Evolutionary conservation across 2,329 filamentous ascomycete species (phyloP).

Genomic region (Conoideocrella luteorostrata): DNA sequence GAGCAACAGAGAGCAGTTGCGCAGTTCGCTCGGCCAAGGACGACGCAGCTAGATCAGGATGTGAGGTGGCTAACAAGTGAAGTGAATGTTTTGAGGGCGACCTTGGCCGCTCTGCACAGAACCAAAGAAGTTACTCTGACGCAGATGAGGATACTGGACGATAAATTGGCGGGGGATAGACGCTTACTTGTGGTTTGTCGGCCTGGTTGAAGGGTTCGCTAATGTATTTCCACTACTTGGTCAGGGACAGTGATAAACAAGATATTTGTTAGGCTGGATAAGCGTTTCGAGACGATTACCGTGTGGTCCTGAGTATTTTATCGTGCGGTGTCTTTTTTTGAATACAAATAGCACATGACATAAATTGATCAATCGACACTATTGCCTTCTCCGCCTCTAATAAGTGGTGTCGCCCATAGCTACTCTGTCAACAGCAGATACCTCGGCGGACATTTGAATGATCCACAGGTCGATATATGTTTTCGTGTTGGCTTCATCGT

Average conservation of each 20-base stretch:
- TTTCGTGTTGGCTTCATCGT: slow-evolving; percentile 53
- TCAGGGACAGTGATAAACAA: neutral
- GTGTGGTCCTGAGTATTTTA: no score
- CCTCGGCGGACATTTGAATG: slow-evolving; percentile 86
- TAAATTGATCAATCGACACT: no score
- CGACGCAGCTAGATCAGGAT: slow-evolving; percentile 1
- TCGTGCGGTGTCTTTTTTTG: no score
- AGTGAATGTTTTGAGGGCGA: neutral
- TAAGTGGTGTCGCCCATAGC: no score
- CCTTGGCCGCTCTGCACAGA: neutral
- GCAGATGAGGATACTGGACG: slow-evolving; percentile 4
- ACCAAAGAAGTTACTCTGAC: neutral
- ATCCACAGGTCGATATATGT: slow-evolving; percentile 86
- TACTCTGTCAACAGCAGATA: no score
- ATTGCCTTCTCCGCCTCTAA: no score
- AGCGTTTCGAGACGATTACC: no score
- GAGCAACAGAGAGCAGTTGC: slow-evolving; percentile 3
- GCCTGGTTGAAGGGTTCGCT: slow-evolving; percentile 1
- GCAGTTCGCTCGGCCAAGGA: slow-evolving; percentile 4
- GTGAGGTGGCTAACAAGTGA: slow-evolving; percentile 5
- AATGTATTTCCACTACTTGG: no score
- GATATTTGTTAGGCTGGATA: neutral
- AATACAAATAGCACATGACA: no score
- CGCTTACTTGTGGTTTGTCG: neutral
- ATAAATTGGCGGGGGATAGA: neutral